A percentile compares a stretch with the other conserved stretches of the same genome.
These are phyloP conservation scores for Gomphus bonarii DNA, from an alignment of 1,284 basidiomycete genomes.

Conservation along the genomic window DNA sequence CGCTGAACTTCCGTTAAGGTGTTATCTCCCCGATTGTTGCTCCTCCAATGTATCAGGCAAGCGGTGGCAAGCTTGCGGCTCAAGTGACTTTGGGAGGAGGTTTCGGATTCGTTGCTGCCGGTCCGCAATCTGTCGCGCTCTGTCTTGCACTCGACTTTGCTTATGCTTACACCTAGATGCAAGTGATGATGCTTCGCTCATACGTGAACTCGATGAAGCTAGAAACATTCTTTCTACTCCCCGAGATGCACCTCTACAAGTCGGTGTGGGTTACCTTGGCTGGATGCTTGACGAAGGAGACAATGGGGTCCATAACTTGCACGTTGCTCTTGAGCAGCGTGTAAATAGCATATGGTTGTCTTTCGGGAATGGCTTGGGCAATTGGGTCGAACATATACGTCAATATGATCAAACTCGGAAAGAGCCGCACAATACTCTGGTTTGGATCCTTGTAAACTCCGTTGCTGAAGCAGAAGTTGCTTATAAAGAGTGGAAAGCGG, in stretches of 20 bases:
- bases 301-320: slow-evolving; percentile 33
- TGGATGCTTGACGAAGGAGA: slow-evolving; percentile 48
- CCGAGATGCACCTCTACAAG: slow-evolving; percentile 18
- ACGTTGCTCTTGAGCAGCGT: slow-evolving; percentile 39
- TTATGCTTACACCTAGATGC: not conserved
- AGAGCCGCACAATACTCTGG: slow-evolving; percentile 31
- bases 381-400: slow-evolving; percentile 53
- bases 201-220: slow-evolving; percentile 6
- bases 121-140: slow-evolving; percentile 21
- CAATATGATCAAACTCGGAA: slow-evolving; percentile 33
- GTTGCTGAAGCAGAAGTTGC: slow-evolving; percentile 47
- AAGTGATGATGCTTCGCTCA: not conserved
- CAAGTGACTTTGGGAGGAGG: slow-evolving; percentile 54
- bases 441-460: slow-evolving; percentile 56
- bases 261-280: slow-evolving; percentile 58
- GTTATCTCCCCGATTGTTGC: slow-evolving; percentile 47
- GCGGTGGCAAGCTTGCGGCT: slow-evolving; percentile 52
- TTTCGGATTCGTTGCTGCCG: slow-evolving; percentile 58
- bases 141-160: not conserved
- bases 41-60: slow-evolving; percentile 59
- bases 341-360: slow-evolving; percentile 67
- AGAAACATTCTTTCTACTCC: slow-evolving; percentile 1
- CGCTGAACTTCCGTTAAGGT: slow-evolving; percentile 23
- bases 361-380: slow-evolving; percentile 47
- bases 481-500: slow-evolving; percentile 48